Evolutionary conservation across 1,284 basidiomycete species (phyloP).

Genomic region (Melanopsichium pennsylvanicum): DNA sequence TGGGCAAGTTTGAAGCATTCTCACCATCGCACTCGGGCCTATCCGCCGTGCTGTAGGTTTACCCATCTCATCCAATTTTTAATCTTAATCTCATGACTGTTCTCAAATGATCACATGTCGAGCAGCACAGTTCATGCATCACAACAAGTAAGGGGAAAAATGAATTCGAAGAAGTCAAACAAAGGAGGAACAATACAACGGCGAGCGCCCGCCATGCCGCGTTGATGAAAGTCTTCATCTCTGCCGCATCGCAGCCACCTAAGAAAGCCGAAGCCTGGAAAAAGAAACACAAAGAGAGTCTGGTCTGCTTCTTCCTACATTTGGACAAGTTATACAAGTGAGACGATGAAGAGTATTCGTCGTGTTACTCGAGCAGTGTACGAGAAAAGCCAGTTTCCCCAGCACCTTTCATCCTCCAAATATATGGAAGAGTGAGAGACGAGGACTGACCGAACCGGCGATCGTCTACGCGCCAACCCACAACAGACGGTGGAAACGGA

Average conservation of each 20-base stretch:
- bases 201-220: too few species aligned
- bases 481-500: constrained; percentile 22
- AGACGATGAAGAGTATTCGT: too few species aligned
- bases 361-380: constrained; percentile 10
- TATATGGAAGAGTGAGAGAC: constrained; percentile 12
- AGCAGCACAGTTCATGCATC: background rate
- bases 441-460: constrained; percentile 37
- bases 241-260: too few species aligned
- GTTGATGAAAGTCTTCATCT: too few species aligned
- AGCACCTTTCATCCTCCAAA: constrained; percentile 9
- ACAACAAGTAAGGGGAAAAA: background rate
- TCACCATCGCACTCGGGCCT: too few species aligned
- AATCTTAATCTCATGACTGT: too few species aligned
- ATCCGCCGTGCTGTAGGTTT: too few species aligned
- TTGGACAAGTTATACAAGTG: constrained; percentile 14
- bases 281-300: constrained; percentile 3
- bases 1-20: too few species aligned
- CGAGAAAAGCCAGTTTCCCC: constrained; percentile 29
- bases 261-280: background rate
- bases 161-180: constrained; percentile 9
- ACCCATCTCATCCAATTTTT: too few species aligned
- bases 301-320: constrained; percentile 10
- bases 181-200: background rate
- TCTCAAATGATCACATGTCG: too few species aligned
- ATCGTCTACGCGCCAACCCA: constrained; percentile 32